Evolutionary conservation across 345 rosid species (phyloP).

Genomic region (Linum usitatissimum): DNA sequence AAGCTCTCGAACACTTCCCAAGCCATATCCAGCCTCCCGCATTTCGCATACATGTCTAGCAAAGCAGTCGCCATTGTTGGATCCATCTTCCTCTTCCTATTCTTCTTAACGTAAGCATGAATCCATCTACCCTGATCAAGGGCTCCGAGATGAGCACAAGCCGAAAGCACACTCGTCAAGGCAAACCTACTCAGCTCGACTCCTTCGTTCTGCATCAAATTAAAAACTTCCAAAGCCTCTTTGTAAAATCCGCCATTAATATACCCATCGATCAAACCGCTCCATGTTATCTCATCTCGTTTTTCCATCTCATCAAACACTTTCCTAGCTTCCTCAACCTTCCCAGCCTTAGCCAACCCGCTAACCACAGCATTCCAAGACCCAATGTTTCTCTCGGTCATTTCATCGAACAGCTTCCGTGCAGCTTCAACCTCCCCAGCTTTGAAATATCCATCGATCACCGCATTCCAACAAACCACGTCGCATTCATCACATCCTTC

Average conservation of each 20-base stretch:
- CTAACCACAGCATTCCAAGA: conserved; percentile 36
- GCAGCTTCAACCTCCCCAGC: conserved; percentile 28
- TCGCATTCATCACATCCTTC: conserved; percentile 18
- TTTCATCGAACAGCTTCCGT: conserved; percentile 21
- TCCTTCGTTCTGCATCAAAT: conserved; percentile 27
- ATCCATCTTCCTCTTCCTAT: conserved; percentile 21
- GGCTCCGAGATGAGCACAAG: conserved; percentile 35
- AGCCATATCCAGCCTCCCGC: conserved; percentile 34
- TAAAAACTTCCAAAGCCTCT: conserved; percentile 32
- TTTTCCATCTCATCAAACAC: conserved; percentile 30
- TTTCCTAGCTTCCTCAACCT: conserved; percentile 32
- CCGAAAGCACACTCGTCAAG: conserved; percentile 27
- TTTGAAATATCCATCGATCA: conserved; percentile 26
- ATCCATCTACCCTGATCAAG: conserved; percentile 41
- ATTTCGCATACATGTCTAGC: conserved; percentile 38
- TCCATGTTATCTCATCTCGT: conserved; percentile 42
- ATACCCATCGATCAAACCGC: conserved; percentile 40
- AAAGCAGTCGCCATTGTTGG: conserved; percentile 33
- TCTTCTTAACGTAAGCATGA: conserved; percentile 23
- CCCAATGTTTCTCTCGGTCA: conserved; percentile 23
- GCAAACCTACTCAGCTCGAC: conserved; percentile 25
- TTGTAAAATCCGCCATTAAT: conserved; percentile 21
- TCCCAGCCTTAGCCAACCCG: conserved; percentile 29
- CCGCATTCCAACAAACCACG: conserved; percentile 31
- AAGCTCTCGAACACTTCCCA: conserved; percentile 35